Conservation (phyloP, 805 yeast species). For the Zygosaccharomyces bailii region DNA sequence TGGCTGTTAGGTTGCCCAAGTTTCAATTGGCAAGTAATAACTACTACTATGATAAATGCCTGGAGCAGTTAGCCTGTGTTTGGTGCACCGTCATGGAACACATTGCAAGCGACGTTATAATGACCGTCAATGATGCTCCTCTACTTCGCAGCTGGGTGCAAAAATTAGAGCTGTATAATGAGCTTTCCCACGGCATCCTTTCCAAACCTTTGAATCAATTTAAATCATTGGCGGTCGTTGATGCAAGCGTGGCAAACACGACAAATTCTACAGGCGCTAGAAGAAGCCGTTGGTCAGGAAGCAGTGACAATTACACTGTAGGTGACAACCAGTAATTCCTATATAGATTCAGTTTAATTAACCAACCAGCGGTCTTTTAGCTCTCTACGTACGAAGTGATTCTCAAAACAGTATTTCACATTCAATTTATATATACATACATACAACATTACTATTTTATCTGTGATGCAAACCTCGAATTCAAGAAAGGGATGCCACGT, state of each 20-base stretch:
- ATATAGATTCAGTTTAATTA: neutral
- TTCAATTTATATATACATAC: neutral
- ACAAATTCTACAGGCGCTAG: neutral
- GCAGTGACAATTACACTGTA: conserved; percentile 4
- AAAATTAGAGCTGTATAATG: conserved; percentile 27
- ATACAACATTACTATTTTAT: neutral
- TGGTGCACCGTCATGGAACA: conserved; percentile 34
- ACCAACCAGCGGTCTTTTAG: neutral
- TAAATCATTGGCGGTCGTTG: conserved; percentile 20
- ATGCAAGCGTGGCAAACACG: conserved; percentile 6
- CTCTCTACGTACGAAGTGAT: conserved; percentile 6
- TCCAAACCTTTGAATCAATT: conserved; percentile 28
- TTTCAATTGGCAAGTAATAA: conserved; percentile 35
- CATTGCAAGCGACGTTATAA: conserved; percentile 23
- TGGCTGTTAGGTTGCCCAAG: conserved; percentile 32
- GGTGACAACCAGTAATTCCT: conserved; percentile 4
- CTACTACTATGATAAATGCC: conserved; percentile 36
- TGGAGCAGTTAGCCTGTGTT: conserved; percentile 35
- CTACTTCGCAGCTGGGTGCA: conserved; percentile 22
- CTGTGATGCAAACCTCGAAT: neutral
- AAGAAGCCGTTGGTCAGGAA: conserved; percentile 4
- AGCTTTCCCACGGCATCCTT: conserved; percentile 24
- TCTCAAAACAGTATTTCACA: neutral
- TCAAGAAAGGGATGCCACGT: conserved; percentile 18
- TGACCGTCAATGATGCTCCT: conserved; percentile 20